Evolutionary conservation across 805 yeast species (phyloP).

Genomic region (Ogataea degrootiae): DNA sequence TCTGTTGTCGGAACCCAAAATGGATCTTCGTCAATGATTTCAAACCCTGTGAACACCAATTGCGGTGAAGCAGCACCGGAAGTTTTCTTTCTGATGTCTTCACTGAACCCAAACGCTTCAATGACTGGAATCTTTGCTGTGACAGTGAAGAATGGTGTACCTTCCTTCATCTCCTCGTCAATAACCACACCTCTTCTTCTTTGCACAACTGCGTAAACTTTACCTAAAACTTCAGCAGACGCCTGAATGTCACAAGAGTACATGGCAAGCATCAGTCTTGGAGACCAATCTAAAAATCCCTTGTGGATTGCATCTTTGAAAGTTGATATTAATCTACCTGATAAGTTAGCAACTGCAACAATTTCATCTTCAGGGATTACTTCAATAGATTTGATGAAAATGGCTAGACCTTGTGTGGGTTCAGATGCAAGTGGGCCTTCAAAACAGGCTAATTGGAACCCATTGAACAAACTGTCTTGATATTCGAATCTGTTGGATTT

Average conservation of each 20-base stretch:
- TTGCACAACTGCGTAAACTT: conserved; percentile 92
- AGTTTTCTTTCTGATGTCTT: conserved; percentile 86
- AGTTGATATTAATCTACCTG: conserved; percentile 71
- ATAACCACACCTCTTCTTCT: conserved; percentile 79
- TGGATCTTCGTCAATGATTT: conserved; percentile 85
- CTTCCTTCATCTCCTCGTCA: conserved; percentile 95
- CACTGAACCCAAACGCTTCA: conserved; percentile 95
- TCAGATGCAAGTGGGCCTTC: conserved; percentile 91
- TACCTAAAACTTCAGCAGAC: conserved; percentile 88
- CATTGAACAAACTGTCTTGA: conserved; percentile 68
- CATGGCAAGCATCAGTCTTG: conserved; percentile 87
- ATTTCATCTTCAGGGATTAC: conserved; percentile 23
- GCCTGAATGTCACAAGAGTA: conserved; percentile 95
- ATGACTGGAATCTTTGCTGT: conserved; percentile 85
- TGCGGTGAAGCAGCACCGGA: conserved; percentile 98
- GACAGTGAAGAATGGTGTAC: conserved; percentile 92
- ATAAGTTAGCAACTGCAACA: conserved; percentile 39
- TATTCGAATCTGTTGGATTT: conserved; percentile 29
- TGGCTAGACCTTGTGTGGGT: conserved; percentile 77
- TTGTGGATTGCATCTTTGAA: conserved; percentile 71
- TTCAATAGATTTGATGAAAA: conserved; percentile 40
- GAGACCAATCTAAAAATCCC: conserved; percentile 75
- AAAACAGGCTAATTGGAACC: conserved; percentile 74
- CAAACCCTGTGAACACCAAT: conserved; percentile 83
- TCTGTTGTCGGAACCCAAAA: conserved; percentile 99